Conservation (phyloP, 345 rosid genomes). For the Boechera retrofracta region DNA sequence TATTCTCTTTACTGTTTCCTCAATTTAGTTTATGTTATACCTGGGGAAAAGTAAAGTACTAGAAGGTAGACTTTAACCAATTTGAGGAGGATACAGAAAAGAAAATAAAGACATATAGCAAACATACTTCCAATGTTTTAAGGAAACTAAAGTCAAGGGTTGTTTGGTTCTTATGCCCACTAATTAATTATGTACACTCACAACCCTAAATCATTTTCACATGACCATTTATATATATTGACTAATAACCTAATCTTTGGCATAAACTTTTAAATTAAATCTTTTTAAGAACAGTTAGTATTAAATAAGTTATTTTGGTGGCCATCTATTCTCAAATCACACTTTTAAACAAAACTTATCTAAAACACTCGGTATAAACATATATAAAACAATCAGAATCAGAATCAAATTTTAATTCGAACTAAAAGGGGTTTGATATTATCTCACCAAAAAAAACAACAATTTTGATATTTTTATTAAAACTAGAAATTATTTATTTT, state of each 20-base stretch:
- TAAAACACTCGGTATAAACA: neutral
- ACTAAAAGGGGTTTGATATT: neutral
- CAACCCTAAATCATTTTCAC: conserved; percentile 13
- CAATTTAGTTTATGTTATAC: neutral
- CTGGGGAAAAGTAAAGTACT: neutral
- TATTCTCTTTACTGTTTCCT: neutral
- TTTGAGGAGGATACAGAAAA: neutral
- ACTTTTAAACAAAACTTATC: conserved; percentile 39
- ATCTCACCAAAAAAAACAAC: neutral
- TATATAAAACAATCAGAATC: neutral
- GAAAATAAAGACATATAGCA: conserved; percentile 5
- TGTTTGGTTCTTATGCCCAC: conserved; percentile 32
- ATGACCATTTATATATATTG: conserved; percentile 11
- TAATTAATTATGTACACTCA: neutral
- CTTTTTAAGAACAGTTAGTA: neutral
- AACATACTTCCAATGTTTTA: conserved; percentile 9
- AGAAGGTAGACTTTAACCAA: neutral
- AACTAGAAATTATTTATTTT: no score
- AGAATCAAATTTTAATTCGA: neutral
- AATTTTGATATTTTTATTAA: no score
- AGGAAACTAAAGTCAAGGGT: conserved; percentile 37
- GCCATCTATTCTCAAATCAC: conserved; percentile 31
- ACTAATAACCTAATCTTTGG: neutral
- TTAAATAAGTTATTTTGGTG: conserved; percentile 35
- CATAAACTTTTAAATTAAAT: neutral